Evolutionary conservation across 257 asterid species (phyloP).

Genomic region (Fraxinus pennsylvanica): DNA sequence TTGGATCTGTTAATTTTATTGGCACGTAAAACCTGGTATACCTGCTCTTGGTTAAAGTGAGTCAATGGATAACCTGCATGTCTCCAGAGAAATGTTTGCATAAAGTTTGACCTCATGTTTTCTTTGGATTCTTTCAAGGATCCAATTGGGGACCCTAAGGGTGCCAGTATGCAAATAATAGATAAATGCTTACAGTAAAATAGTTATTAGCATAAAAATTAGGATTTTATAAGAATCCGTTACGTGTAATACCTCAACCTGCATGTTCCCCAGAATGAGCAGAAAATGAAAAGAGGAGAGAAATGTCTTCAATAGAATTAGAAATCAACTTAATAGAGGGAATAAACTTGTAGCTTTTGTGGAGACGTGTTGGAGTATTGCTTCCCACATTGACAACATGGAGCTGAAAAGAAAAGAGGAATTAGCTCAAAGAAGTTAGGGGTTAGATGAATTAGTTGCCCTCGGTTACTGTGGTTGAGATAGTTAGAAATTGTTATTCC

Average conservation of each 20-base stretch:
- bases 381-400: too few relatives aligned
- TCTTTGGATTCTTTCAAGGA: background rate
- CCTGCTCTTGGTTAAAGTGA: background rate
- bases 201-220: background rate
- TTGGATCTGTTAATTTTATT: background rate
- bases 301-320: background rate
- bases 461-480: too few relatives aligned
- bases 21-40: background rate
- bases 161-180: background rate
- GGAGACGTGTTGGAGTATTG: too few relatives aligned
- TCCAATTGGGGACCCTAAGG: background rate
- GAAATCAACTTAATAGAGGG: background rate
- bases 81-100: too few relatives aligned
- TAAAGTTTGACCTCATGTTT: background rate
- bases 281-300: background rate
- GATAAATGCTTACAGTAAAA: background rate
- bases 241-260: background rate
- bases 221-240: background rate
- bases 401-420: too few relatives aligned
- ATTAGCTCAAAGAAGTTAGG: too few relatives aligned
- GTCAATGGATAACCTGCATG: background rate
- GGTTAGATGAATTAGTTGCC: too few relatives aligned
- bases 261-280: background rate
- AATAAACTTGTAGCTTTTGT: background rate
- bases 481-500: too few relatives aligned